Evolutionary conservation across 495 filamentous ascomycete species (phyloP).

Genomic region (Penicillium daleae): DNA sequence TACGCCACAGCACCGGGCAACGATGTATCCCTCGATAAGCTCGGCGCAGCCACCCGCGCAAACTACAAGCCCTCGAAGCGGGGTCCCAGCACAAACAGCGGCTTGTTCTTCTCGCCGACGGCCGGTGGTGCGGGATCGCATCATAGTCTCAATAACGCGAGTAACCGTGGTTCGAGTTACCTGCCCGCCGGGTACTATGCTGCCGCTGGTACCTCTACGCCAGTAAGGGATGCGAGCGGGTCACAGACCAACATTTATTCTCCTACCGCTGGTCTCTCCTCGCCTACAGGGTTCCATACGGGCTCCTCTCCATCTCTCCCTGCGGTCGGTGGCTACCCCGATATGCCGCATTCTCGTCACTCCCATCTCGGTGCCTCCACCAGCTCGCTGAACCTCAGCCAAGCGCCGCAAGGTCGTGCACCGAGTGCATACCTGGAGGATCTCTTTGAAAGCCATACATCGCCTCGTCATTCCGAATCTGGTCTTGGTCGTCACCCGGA

Average conservation of each 20-base stretch:
- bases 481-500: constrained; percentile 8
- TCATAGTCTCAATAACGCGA: constrained; percentile 22
- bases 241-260: constrained; percentile 21
- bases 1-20: constrained; percentile 45
- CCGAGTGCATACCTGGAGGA: constrained; percentile 95
- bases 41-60: constrained; percentile 43
- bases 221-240: constrained; percentile 34
- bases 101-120: constrained; percentile 94
- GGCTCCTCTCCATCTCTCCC: constrained; percentile 67
- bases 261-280: constrained; percentile 26
- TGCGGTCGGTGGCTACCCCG: constrained; percentile 39
- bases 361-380: constrained; percentile 57
- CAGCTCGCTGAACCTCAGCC: constrained; percentile 70
- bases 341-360: constrained; percentile 36
- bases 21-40: constrained; percentile 61
- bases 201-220: constrained; percentile 57
- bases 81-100: constrained; percentile 54
- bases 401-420: constrained; percentile 70
- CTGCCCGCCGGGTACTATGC: constrained; percentile 94
- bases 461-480: constrained; percentile 23
- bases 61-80: constrained; percentile 46
- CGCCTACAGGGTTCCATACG: constrained; percentile 55
- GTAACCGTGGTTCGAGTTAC: constrained; percentile 68
- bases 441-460: constrained; percentile 72
- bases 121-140: constrained; percentile 56